Evolutionary conservation across 345 rosid genomes (phyloP), one percentile per base, ranked within the genome.

Genomic region (Heritiera fomes): DNA sequence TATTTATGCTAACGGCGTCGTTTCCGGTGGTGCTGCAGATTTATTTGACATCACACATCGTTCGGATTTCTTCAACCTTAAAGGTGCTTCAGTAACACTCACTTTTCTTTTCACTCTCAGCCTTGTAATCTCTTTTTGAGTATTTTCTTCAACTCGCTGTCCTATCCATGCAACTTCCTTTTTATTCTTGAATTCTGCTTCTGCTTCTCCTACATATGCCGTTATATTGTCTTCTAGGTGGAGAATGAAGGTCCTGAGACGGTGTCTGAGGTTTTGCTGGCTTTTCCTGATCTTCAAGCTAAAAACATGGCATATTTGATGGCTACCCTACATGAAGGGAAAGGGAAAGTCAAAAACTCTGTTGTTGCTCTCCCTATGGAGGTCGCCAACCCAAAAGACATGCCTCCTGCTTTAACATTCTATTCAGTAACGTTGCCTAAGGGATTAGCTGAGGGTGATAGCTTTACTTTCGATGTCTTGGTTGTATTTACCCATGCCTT

Each of bases 1-100:
- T 43, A 34, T 14, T 53, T 62, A 67, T 11, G 64, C 69, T 79
- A 56, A 80, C 38, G 2, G 10, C 41, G 12, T 40, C 41, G 12
- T 40, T 77, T 47, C 47, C 34, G 45, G 49, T 28, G n/a, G 11
- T 79, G 38, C 63, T 87, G 90, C 89, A 94, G 98, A 82, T 94
- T 85, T 97, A 94, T 89, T 87, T 90, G 83, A 90, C 93, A 0
- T 91, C 98, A n/a, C 95, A 91, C 14, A 82, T 96, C 55, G 93
- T 87, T 41, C 97, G 99, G 10, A 64, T 87, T 70, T 80, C 90
- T 4, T 88, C 97, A 6, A 86, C 92, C 8, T 80, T 94, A 41
- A 97, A 91, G 98, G 98, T 94, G 73, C 82, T 68, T 73, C 50
- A 52, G 7, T 38, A 50, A 52, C n/a, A 7, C 46, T 49, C 34